These are phyloP conservation scores for Globisporangium apiculatum DNA, from an alignment of 352 stramenopile species.

Conservation along the genomic window DNA sequence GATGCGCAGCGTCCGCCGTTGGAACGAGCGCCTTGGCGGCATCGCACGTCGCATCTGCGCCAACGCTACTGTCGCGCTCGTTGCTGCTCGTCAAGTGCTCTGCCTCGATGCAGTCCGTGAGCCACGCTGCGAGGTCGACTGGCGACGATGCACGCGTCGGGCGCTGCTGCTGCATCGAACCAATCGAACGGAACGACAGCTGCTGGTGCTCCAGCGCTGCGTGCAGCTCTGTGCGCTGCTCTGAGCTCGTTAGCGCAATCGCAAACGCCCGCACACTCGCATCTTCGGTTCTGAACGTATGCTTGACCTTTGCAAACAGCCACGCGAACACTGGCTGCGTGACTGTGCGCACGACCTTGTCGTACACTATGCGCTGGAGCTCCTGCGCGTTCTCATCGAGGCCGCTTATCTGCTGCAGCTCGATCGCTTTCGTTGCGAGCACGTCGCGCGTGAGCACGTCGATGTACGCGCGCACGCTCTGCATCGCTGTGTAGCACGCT, in stretches of 20 bases:
- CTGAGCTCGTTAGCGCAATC: not conserved
- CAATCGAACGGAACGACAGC: constrained; percentile 7
- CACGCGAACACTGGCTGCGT: constrained; percentile 35
- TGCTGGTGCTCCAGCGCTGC: constrained; percentile 13
- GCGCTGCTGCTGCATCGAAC: constrained; percentile 6
- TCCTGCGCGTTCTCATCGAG: constrained; percentile 27
- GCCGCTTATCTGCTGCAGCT: constrained; percentile 41
- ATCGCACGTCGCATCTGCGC: no score
- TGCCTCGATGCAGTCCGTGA: not conserved
- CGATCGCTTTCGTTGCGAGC: constrained; percentile 24
- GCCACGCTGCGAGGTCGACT: constrained; percentile 11
- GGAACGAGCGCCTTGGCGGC: no score
- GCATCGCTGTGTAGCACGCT: constrained; percentile 13
- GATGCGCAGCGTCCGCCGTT: no score
- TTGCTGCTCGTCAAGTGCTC: not conserved
- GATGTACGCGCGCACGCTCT: constrained; percentile 24
- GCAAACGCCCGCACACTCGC: not conserved
- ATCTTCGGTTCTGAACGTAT: constrained; percentile 23
- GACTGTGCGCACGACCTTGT: constrained; percentile 22
- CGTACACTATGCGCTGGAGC: constrained; percentile 26
- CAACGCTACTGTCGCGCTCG: no score
- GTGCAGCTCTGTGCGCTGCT: not conserved
- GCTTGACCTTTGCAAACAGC: constrained; percentile 30
- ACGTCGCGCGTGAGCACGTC: constrained; percentile 26
- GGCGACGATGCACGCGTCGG: constrained; percentile 5